Evolutionary conservation across 345 rosid species (phyloP).

Genomic region (Salix viminalis): DNA sequence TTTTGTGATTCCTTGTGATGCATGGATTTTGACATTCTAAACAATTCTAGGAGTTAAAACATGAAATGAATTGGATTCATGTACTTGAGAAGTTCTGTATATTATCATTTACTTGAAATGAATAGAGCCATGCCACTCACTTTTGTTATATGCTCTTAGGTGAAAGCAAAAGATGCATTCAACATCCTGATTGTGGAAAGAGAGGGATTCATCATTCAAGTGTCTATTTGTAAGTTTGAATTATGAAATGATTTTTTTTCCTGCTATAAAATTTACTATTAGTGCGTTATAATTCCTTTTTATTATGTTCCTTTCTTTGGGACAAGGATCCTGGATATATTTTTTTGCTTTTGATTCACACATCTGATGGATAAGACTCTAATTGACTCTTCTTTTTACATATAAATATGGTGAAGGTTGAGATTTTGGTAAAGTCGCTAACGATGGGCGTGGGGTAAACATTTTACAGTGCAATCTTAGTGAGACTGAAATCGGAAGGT

Average conservation of each 20-base stretch:
- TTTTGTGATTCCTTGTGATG: neutral
- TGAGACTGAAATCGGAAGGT: conserved; percentile 95
- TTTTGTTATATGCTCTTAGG: conserved; percentile 34
- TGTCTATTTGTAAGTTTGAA: conserved; percentile 60
- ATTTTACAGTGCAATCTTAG: conserved; percentile 59
- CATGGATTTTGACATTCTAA: neutral
- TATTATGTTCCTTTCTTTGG: neutral
- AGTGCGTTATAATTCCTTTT: neutral
- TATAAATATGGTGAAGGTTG: too few relatives aligned
- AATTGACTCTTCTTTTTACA: too few relatives aligned
- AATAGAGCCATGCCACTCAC: conserved; percentile 4
- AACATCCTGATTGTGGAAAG: conserved; percentile 52
- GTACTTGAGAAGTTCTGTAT: neutral
- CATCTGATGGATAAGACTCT: too few relatives aligned
- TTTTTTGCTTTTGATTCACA: too few relatives aligned
- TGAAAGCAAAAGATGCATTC: conserved; percentile 68
- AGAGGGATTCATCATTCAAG: conserved; percentile 81
- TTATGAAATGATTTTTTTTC: neutral
- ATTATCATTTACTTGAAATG: neutral
- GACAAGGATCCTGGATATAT: too few relatives aligned
- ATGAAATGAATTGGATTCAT: neutral
- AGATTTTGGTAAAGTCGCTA: too few relatives aligned
- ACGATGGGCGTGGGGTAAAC: too few relatives aligned
- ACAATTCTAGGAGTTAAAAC: neutral
- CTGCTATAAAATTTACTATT: neutral